Evolutionary conservation across 768 basidiomycete genomes (phyloP), one percentile per base, ranked within the genome.

Genomic region (Lactifluus volemus): DNA sequence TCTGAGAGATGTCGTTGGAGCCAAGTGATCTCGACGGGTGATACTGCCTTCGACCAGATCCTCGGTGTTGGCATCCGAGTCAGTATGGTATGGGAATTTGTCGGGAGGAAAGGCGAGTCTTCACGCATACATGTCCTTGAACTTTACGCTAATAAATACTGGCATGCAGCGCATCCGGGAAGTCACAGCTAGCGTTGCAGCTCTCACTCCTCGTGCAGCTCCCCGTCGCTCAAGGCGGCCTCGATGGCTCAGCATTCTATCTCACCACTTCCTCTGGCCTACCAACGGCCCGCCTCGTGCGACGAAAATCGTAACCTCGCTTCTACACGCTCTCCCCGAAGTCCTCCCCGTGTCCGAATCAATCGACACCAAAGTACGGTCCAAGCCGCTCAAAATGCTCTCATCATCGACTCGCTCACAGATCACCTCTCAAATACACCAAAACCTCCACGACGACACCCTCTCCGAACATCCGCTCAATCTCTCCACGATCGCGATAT

Each of bases 111-210:
- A 90, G 92, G 94, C 93, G 71, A 63, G 74, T 69, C 21, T 54
- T 32, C 29, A 19, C 39, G 44, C 25, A 30, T 55, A 19, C 19
- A 53, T 38, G 12, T 58, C 48, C 30, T 14, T 25, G 39, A 34
- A 11, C 9, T 47, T 21, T 32, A 29, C 55, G 49, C 45, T 15
- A 34, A 12, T 52, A 45, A 36, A 58, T 21, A 11, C 32, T 41
- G 6, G 19, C 1, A 44, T 41, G 15, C 70, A 99, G 97, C 70
- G 87, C 93, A 25, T 85, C 96, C 30, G 97, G 97, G 42, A 99
- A 99, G 75, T 93, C 93, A 0, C 94, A 98, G 67, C 73, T 98
- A 5, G 89, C 88, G 4, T 77, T 99, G 14, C 93, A 95, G 65
- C 79, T 92, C 19, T 83, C 91, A 4, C 75, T 96, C 34, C 77